Conservation (phyloP, 1,284 basidiomycete genomes). For the Heterobasidion irregulare region DNA sequence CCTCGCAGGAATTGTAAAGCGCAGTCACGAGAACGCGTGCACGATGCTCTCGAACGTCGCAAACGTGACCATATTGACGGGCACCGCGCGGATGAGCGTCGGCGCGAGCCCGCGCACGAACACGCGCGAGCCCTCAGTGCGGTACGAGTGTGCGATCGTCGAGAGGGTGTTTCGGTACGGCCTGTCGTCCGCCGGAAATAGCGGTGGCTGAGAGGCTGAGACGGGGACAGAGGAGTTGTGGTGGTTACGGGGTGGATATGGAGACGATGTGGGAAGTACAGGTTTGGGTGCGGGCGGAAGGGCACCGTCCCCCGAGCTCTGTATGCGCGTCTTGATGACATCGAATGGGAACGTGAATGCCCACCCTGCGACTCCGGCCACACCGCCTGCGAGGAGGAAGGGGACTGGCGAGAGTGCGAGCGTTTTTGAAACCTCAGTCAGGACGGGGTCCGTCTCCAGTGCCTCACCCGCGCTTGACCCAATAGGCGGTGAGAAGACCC, state of each 20-base stretch:
- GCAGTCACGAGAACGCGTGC: slow-evolving; percentile 21
- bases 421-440: slow-evolving; percentile 10
- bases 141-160: slow-evolving; percentile 54
- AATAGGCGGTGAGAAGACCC: slow-evolving; percentile 35
- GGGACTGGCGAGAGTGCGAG: slow-evolving; percentile 45
- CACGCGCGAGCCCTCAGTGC: slow-evolving; percentile 53
- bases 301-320: slow-evolving; percentile 30
- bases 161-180: slow-evolving; percentile 51
- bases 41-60: slow-evolving; percentile 42
- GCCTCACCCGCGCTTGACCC: slow-evolving; percentile 14
- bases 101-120: slow-evolving; percentile 74
- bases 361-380: slow-evolving; percentile 72
- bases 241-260: background rate
- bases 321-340: slow-evolving; percentile 82
- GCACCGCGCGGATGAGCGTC: slow-evolving; percentile 62
- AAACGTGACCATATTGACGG: slow-evolving; percentile 54
- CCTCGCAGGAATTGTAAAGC: background rate
- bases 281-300: background rate
- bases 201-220: background rate
- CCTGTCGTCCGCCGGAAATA: background rate
- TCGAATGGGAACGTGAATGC: slow-evolving; percentile 75
- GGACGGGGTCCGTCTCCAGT: background rate
- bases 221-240: background rate
- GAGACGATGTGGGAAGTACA: background rate
- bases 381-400: slow-evolving; percentile 68